A percentile compares a stretch with the other conserved stretches of the same genome.
These are phyloP conservation scores for Juglanconis oblonga DNA, from an alignment of 2,329 filamentous ascomycete genomes.

Conservation along the genomic window DNA sequence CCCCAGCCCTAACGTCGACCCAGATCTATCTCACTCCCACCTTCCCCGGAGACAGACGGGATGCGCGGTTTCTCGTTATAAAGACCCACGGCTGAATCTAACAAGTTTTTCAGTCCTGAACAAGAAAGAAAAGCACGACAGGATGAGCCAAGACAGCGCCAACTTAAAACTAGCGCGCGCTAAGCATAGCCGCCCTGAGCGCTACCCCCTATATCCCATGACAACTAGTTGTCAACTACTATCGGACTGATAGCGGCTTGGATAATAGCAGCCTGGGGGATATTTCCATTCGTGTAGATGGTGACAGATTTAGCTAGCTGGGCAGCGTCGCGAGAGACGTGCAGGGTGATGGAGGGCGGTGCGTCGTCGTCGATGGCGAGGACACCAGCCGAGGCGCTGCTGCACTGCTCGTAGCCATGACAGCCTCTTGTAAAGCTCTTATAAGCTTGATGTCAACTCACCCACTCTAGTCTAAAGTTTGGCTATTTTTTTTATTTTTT, in stretches of 20 bases:
- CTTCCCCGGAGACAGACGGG: too few relatives aligned
- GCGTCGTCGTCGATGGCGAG: constrained; percentile 32
- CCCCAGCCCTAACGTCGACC: too few relatives aligned
- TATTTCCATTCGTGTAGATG: constrained; percentile 3
- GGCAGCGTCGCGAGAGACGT: background rate
- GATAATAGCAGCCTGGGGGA: background rate
- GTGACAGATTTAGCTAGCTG: background rate
- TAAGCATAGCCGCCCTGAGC: too few relatives aligned
- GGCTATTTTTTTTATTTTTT: background rate
- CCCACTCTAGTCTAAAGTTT: background rate
- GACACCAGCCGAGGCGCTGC: constrained; percentile 41
- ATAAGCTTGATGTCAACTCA: constrained; percentile 34
- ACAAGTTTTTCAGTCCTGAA: too few relatives aligned
- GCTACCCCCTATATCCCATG: too few relatives aligned
- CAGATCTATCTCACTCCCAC: too few relatives aligned
- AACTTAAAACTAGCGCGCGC: too few relatives aligned
- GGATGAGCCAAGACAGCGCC: too few relatives aligned
- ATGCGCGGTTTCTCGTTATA: too few relatives aligned
- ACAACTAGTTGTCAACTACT: too few relatives aligned
- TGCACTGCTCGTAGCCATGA: constrained; percentile 57
- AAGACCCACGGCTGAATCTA: too few relatives aligned
- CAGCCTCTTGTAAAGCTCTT: constrained; percentile 54
- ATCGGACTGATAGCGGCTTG: background rate
- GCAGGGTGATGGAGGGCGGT: background rate
- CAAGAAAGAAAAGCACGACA: too few relatives aligned